These are phyloP conservation scores for Ophiostoma montium DNA, from an alignment of 2,329 filamentous ascomycete species.

Conservation along the genomic window DNA sequence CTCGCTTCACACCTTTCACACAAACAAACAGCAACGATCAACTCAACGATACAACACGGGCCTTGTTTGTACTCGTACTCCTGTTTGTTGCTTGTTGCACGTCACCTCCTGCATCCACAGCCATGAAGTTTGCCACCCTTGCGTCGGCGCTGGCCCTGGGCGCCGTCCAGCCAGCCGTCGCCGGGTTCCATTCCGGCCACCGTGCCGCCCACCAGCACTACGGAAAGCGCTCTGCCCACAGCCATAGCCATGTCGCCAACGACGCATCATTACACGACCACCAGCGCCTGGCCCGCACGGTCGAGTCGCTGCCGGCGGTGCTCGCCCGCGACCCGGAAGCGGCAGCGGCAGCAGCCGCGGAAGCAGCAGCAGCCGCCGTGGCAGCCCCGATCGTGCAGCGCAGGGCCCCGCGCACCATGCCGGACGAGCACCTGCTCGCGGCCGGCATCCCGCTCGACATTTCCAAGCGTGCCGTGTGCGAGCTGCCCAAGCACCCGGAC, in stretches of 20 bases:
- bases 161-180: slow-evolving; percentile 25
- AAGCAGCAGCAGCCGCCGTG: neutral
- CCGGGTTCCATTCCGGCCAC: slow-evolving; percentile 24
- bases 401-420: slow-evolving; percentile 17
- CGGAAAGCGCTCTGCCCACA: slow-evolving; percentile 16
- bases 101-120: slow-evolving; percentile 15
- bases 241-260: slow-evolving; percentile 14
- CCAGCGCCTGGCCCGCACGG: slow-evolving; percentile 6
- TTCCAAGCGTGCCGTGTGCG: slow-evolving; percentile 41
- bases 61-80: no score
- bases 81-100: neutral
- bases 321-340: neutral
- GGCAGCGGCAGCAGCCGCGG: neutral
- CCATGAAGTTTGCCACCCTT: slow-evolving; percentile 40
- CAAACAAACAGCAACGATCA: neutral
- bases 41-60: neutral
- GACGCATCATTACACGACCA: slow-evolving; percentile 5
- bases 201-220: neutral
- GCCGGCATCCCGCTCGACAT: neutral
- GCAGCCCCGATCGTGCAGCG: neutral
- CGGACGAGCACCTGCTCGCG: slow-evolving; percentile 8
- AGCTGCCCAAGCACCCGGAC: slow-evolving; percentile 52
- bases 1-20: neutral
- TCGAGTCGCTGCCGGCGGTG: slow-evolving; percentile 4
- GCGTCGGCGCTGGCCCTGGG: slow-evolving; percentile 35